phyloP scores from a whole-genome alignment of 768 basidiomycete genomes.

The Tricholoma furcatifolium region DNA sequence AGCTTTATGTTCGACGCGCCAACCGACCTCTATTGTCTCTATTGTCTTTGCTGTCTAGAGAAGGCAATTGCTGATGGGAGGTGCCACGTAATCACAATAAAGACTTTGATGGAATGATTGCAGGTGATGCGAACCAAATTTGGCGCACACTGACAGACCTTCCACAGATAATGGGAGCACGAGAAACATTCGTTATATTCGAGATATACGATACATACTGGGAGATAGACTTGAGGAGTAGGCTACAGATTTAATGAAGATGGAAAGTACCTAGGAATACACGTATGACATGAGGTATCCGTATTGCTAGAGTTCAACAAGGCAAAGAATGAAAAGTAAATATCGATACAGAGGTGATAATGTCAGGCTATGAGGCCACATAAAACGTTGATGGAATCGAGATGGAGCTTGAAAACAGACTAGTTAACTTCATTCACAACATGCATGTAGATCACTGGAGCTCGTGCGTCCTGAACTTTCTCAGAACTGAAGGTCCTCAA shows the following conservation, averaged over 20 bases:
- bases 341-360: background rate
- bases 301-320: background rate
- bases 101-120: background rate
- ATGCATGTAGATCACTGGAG: constrained; percentile 39
- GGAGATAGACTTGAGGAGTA: background rate
- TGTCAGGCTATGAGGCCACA: background rate
- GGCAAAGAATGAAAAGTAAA: background rate
- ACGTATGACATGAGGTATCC: constrained; percentile 2
- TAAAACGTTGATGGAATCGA: background rate
- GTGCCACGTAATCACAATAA: constrained; percentile 33
- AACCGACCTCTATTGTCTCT: constrained; percentile 25
- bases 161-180: no score
- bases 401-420: background rate
- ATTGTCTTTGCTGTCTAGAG: constrained; percentile 24
- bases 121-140: no score
- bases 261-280: background rate
- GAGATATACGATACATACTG: no score
- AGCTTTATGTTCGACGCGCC: constrained; percentile 22
- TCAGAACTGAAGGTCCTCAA: constrained; percentile 26
- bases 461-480: constrained; percentile 16
- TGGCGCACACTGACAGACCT: no score
- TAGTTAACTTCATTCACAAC: constrained; percentile 40
- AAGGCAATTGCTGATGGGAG: background rate
- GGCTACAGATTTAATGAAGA: constrained; percentile 6
- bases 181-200: no score